These are phyloP conservation scores for Solanum boliviense DNA, from an alignment of 257 asterid genomes.

Conservation along the genomic window DNA sequence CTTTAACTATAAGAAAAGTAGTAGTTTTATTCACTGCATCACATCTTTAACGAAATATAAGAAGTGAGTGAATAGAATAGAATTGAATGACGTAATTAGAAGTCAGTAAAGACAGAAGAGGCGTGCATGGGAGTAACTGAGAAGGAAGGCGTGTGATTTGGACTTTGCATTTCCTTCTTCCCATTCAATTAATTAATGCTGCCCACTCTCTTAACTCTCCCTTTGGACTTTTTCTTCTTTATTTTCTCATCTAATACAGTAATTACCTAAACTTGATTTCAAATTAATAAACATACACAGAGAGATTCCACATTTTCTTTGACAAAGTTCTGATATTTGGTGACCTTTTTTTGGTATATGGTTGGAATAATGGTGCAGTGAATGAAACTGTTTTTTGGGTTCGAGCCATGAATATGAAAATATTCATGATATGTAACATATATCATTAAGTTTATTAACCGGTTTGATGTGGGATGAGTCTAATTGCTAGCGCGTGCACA, in stretches of 20 bases:
- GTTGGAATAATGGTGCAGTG: no score
- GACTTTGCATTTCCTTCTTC: slow-evolving; percentile 9
- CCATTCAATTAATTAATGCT: not conserved
- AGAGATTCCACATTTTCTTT: not conserved
- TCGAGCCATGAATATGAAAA: not conserved
- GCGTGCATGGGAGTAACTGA: slow-evolving; percentile 31
- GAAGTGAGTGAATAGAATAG: not conserved
- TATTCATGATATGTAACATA: no score
- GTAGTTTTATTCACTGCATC: no score
- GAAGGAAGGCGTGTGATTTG: slow-evolving; percentile 24
- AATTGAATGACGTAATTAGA: not conserved
- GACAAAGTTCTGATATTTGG: not conserved
- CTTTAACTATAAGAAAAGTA: no score
- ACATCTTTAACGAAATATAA: not conserved
- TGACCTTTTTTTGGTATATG: not conserved
- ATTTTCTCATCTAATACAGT: not conserved
- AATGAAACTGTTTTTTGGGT: no score
- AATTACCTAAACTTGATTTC: not conserved
- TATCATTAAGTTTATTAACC: no score
- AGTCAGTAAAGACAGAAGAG: slow-evolving; percentile 1
- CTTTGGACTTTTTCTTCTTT: not conserved
- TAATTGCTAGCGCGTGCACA: not conserved
- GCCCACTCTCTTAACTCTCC: slow-evolving; percentile 2
- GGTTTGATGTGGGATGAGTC: not conserved
- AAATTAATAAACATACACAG: not conserved